These are phyloP conservation scores for Orbilia blumenaviensis DNA, from an alignment of 2,329 filamentous ascomycete species.

Conservation along the genomic window DNA sequence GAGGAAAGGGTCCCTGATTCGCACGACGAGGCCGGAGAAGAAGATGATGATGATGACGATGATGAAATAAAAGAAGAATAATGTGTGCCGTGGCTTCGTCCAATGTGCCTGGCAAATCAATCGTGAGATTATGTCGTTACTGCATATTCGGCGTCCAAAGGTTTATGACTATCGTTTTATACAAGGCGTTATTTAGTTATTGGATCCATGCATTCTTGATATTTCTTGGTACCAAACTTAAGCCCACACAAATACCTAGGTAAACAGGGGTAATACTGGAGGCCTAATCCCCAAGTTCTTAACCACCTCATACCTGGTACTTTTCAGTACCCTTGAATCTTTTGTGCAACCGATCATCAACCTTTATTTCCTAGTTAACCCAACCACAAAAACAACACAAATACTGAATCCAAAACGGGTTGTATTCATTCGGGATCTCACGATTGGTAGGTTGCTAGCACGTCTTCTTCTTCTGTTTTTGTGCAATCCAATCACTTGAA, in stretches of 20 bases:
- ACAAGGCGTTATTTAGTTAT: neutral
- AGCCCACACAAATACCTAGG: too few relatives aligned
- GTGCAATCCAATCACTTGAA: conserved; percentile 13
- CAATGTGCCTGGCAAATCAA: too few relatives aligned
- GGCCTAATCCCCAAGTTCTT: neutral
- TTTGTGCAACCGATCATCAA: neutral
- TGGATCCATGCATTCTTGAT: neutral
- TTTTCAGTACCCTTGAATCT: neutral
- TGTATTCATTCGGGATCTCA: neutral
- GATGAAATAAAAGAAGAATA: conserved; percentile 18
- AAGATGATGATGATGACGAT: conserved; percentile 14
- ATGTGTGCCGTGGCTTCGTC: too few relatives aligned
- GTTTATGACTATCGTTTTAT: neutral
- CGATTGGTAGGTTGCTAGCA: neutral
- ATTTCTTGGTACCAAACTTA: too few relatives aligned
- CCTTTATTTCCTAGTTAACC: neutral
- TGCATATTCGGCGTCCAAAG: neutral
- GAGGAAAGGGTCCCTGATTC: conserved; percentile 14
- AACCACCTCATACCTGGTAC: neutral
- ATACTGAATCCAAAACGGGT: neutral
- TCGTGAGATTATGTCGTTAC: neutral
- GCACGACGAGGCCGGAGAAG: conserved; percentile 1
- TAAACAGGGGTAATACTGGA: neutral
- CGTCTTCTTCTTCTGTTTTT: too few relatives aligned
- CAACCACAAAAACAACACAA: conserved; percentile 16